Base-by-base conservation (phyloP, 306 rosid genomes). In the Vigna angularis region DNA sequence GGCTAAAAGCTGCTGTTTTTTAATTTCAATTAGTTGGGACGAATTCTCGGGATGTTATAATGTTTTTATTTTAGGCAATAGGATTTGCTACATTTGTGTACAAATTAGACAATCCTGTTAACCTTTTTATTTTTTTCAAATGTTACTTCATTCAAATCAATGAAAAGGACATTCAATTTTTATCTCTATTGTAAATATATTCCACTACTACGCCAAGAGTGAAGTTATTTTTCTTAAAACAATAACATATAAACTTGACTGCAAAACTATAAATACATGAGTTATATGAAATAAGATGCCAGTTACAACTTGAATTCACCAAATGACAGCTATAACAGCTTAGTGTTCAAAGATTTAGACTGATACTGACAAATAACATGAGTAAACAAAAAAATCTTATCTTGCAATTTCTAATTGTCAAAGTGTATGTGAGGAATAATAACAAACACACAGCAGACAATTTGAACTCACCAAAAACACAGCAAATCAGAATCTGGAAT, bases 1-100 rank as follows among this genome's bases (percentile, higher is more conserved):
- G 98, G 76, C 66, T 89, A 7, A 81, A 67, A 61, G 79, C 87
- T 18, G 75, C 83, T 22, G 72, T 75, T 2, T n/a, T 83, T 48
- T 82, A 81, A 53, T 45, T 45, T 45, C 2, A 85, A 58, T 57
- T 75, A 10, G 14, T 9, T 62, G 66, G 59, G 51, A 61, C 26
- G 62, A 30, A 58, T 50, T 50, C 9, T 7, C 61, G 75, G 47
- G 79, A 63, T 84, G 75, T 79, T 75, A 79, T 70, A 74, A 79
- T 74, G 80, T 81, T 55, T 47, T 36, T 15, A 6, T 6, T 14
- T 26, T 67, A 67, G 80, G 63, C 57, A 40, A 15, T 64, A 61
- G 77, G 83, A 47, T 74, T 78, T 5, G 14, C 49, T 47, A 26
- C 9, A 14, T 47, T 7, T 6, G 30, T 83, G 86, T 83, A 83